Conservation (phyloP, 768 basidiomycete species). For the Omphalotus guepiniiformis region DNA sequence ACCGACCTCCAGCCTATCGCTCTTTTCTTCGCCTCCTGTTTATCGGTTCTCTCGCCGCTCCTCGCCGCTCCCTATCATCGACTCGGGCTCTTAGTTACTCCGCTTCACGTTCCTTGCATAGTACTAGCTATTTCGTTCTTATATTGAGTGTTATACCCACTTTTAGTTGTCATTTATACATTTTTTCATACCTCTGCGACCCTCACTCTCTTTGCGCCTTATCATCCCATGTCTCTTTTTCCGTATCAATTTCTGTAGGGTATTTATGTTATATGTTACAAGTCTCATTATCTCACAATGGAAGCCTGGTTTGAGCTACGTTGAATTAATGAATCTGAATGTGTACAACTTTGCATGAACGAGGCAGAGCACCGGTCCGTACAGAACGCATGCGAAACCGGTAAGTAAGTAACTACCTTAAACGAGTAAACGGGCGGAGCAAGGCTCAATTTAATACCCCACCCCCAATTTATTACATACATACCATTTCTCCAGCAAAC, state of each 20-base stretch:
- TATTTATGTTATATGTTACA: constrained; percentile 13
- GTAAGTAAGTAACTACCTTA: neutral
- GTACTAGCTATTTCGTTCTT: constrained; percentile 22
- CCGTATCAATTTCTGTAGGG: constrained; percentile 19
- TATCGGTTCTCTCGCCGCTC: constrained; percentile 21
- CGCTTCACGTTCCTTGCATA: neutral
- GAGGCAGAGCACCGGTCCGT: neutral
- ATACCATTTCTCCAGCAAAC: too few relatives aligned
- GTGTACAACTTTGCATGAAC: neutral
- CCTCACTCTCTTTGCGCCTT: constrained; percentile 29
- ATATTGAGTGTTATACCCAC: constrained; percentile 19
- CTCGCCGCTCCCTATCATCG: neutral
- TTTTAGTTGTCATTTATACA: constrained; percentile 23
- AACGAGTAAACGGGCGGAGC: neutral
- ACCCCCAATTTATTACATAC: neutral
- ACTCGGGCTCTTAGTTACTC: neutral
- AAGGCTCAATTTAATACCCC: constrained; percentile 5
- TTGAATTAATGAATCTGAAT: neutral
- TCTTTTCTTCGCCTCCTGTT: constrained; percentile 17
- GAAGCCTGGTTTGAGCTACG: constrained; percentile 4
- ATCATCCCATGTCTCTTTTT: constrained; percentile 36
- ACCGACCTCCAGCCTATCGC: constrained; percentile 12
- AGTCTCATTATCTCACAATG: constrained; percentile 3
- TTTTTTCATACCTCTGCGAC: constrained; percentile 21
- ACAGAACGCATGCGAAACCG: too few relatives aligned